Evolutionary conservation across 2,329 filamentous ascomycete genomes (phyloP), one percentile per base, ranked within the genome.

Genomic region (Hypoxylon sp.): DNA sequence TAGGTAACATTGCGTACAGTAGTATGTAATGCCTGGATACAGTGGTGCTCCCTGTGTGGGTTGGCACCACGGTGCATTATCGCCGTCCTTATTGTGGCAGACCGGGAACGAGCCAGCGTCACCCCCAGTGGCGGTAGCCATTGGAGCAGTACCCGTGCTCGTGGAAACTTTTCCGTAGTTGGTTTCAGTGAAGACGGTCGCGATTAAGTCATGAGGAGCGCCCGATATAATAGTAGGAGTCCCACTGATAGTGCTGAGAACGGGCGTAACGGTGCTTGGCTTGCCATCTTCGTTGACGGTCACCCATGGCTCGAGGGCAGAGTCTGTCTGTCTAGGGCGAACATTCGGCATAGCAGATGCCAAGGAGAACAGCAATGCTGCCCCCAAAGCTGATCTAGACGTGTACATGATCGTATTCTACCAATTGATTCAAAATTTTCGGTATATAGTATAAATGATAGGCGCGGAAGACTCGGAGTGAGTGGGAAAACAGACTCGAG

Each of bases 61-160:
- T 13, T 79, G 76, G 75, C 87, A 89, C 71, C 88, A 87, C 0
- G 87, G 87, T 62, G 82, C 83, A 63, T 80, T 74, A 15, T 76
- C 74, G 32, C 83, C 84, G 52, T 86, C 80, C 47, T 74, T 75
- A 74, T 87, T 87, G 75, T 78, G 74, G 76, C 86, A 88, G 24
- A 82, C 75, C 13, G 82, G 75, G 71, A 88, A 88, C n/a, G 82
- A 80, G 51, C 86, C 86, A 55, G 80, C 77, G 29, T 80, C 82
- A 54, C 80, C 76, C 72, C 75, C 75, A 27, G 80, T 80, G 31
- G 83, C 80, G 7, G 82, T 84, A 24, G 85, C 82, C 46, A 80
- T 80, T n/a, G 78, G 77, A 50, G 82, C 80, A 17, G 79, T 79
- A 62, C 82, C 84, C 0, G 85, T 85, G 54, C 69, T 76, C 1